Base-by-base conservation (phyloP, 1,284 basidiomycete genomes). In the Sanguinoderma infundibulare region DNA sequence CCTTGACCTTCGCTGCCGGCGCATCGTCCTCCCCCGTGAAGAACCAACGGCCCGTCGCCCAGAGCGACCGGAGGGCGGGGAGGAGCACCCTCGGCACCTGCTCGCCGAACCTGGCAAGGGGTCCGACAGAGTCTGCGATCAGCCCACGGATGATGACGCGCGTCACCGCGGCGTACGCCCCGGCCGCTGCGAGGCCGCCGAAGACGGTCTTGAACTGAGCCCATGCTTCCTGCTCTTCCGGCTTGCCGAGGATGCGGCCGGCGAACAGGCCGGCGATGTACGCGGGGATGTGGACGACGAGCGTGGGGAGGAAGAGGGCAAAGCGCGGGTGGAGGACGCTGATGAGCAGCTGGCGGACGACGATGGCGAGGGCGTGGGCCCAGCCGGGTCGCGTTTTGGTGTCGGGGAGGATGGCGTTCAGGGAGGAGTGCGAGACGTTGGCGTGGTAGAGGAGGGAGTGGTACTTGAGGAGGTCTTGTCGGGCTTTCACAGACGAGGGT, bases 191-290 rank as follows among this genome's bases (percentile, higher is more conserved):
- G 40, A 96, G 70, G 26, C 96, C 75, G 1, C 93, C 92, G 64
- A 94, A 87, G n/a, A 92, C 86, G 35, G 95, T 86, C 78, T 96
- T 96, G 78, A 90, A 95, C 78, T 96, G 93, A 32, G 95, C 95
- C 74, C 92, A 89, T 7, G 92, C 90, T 75, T 97, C 95, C 71
- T 93, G 90, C 74, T 97, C 95, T 38, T 58, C 53, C 20, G 55
- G 44, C 64, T 92, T 87, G 68, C 91, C 85, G 15, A 86, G 87
- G 34, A 94, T 75, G 47, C 82, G 78, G 14, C 88, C 90, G 30
- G 90, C 92, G 51, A 90, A 70, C 34, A 86, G 79, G 10, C 87
- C 90, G 76, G 94, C 86, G 56, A 88, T 74, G 75, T 97, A 98
- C 40, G 91, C 86, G 0, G 95, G 95, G 26, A 87, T 64, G 73